Conservation (phyloP, 2,329 filamentous ascomycete species). For the Monosporascus cannonballus region DNA sequence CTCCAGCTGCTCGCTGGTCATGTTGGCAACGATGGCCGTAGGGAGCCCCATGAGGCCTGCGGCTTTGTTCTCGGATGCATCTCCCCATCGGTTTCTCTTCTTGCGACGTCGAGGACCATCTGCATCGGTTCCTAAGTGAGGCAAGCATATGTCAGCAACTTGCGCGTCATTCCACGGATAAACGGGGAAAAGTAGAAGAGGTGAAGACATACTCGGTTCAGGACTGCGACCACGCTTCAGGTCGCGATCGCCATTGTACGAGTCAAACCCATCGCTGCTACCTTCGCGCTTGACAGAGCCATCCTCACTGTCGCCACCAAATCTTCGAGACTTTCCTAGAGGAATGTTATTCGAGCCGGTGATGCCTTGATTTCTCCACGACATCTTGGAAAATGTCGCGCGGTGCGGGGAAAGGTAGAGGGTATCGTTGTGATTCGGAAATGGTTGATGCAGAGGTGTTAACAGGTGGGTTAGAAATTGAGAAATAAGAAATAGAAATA, state of each 20-base stretch:
- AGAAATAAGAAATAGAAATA: background rate
- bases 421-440: background rate
- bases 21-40: constrained; percentile 92
- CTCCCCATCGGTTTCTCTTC: constrained; percentile 98
- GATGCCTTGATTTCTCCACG: constrained; percentile 73
- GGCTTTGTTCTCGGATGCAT: constrained; percentile 96
- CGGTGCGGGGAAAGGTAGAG: background rate
- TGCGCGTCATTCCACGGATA: background rate
- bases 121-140: constrained; percentile 41
- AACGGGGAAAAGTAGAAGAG: constrained; percentile 1
- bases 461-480: background rate
- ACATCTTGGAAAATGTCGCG: constrained; percentile 37
- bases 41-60: constrained; percentile 96
- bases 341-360: constrained; percentile 99
- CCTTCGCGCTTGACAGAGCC: constrained; percentile 24
- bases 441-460: background rate
- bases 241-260: constrained; percentile 38
- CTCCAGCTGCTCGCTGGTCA: constrained; percentile 97
- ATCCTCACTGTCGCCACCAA: constrained; percentile 55
- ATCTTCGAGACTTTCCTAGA: constrained; percentile 75
- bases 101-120: constrained; percentile 87
- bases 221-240: constrained; percentile 91
- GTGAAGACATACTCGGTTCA: constrained; percentile 57
- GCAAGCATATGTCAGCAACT: constrained; percentile 15
- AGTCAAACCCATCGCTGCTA: constrained; percentile 30